A percentile compares a stretch with the other conserved stretches of the same genome.
phyloP scores from a whole-genome alignment of 805 yeast species.

The Candida tallmaniae region DNA sequence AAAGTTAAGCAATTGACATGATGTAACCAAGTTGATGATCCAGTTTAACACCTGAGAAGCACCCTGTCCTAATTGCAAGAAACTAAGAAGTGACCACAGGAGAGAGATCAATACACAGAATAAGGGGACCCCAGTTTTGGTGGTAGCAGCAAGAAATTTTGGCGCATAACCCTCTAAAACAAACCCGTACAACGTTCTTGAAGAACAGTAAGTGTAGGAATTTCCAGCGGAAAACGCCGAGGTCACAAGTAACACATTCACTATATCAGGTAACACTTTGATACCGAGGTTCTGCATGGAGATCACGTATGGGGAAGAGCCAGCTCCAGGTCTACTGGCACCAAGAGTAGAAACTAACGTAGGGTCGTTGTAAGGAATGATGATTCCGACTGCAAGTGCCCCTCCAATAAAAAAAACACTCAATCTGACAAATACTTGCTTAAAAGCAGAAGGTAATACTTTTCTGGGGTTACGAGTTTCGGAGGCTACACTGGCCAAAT shows the following conservation, averaged over 20 bases:
- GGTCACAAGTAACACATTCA: conserved; percentile 39
- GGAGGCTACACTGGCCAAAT: conserved; percentile 80
- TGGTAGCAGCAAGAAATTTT: conserved; percentile 36
- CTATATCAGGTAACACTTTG: conserved; percentile 40
- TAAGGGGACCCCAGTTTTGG: conserved; percentile 44
- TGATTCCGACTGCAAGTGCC: conserved; percentile 71
- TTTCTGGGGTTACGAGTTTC: conserved; percentile 71
- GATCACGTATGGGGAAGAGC: conserved; percentile 46
- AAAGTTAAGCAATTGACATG: conserved; percentile 28
- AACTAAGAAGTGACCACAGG: conserved; percentile 58
- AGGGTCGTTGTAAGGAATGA: conserved; percentile 68
- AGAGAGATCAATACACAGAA: conserved; percentile 40
- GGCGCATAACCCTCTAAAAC: conserved; percentile 48
- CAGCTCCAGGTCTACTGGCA: conserved; percentile 62
- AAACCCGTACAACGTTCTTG: conserved; percentile 45
- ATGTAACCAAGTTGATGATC: conserved; percentile 31
- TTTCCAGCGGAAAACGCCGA: conserved; percentile 48
- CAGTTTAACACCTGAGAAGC: conserved; percentile 27
- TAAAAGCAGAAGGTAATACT: conserved; percentile 73
- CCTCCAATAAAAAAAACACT: conserved; percentile 68
- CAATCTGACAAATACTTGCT: conserved; percentile 66
- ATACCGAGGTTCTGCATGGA: conserved; percentile 47
- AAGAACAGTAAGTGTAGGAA: conserved; percentile 43
- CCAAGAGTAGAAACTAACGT: conserved; percentile 52
- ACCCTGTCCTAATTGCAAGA: conserved; percentile 49